Evolutionary conservation across 179 eudicot genomes (phyloP), one percentile per base, ranked within the genome.

Genomic region (Patellifolia procumbens): DNA sequence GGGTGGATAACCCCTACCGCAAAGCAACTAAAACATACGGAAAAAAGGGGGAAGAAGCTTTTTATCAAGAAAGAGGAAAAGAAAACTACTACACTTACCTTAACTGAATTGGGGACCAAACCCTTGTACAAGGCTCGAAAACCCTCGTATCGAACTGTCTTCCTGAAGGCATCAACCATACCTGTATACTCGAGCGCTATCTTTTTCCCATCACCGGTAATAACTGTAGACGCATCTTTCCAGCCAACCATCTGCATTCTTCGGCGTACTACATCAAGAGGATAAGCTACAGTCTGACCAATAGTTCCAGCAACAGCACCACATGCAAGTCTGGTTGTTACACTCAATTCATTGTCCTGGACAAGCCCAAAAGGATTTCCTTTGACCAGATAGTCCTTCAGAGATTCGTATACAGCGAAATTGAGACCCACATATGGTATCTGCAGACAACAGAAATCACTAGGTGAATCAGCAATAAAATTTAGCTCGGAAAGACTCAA

Each of bases 191-290:
- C 97, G 32, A 94, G 86, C 7, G 90, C 75, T 24, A 88, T 87
- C 77, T 85, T 85, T 80, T 86, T 85, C 35, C 97, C 96, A 51
- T 88, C 92, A 46, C 98, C 98, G 6, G 90, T 82, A 51, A 94
- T 79, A 68, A 94, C 83, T 7, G 96, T 82, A 31, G 92, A 82
- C 60, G 97, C 98, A 78, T 85, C 85, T 78, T 80, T 90, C 97
- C 98, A 94, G 37, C 98, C 98, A 31, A 87, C 92, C 97, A 93
- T 94, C 80, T 94, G 98, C 98, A 94, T 94, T 80, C 97, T 89
- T 65, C 98, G 86, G 52, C 98, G 96, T 53, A 92, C 83, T 29
- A 94, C 97, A 76, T 92, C 97, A 66, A 94, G 86, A 49, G 98
- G 98, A 81, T 94, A 92, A 64, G 97, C 98, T 77, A 94, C 90